phyloP scores from a whole-genome alignment of 2,329 filamentous ascomycete genomes.

The Cordyceps cateniannulata region DNA sequence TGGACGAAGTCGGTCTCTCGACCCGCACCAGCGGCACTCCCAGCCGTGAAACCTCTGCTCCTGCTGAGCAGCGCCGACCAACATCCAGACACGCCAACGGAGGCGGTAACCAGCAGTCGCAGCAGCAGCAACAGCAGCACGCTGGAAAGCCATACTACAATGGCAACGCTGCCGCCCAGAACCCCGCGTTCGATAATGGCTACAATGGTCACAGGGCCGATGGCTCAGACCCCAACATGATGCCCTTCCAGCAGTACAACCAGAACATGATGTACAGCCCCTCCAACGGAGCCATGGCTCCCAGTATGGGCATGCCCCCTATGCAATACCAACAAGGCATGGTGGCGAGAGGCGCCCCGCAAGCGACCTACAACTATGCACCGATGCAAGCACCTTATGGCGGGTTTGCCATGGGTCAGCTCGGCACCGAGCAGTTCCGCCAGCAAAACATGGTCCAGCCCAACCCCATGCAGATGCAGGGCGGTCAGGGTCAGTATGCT shows the following conservation, averaged over 20 bases:
- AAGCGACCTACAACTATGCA: constrained; percentile 52
- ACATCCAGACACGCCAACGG: constrained; percentile 47
- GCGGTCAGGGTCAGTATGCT: constrained; percentile 37
- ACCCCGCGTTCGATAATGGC: constrained; percentile 43
- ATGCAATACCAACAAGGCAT: constrained; percentile 53
- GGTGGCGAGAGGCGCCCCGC: constrained; percentile 44
- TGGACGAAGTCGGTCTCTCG: constrained; percentile 95
- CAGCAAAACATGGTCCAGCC: constrained; percentile 44
- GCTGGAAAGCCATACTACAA: constrained; percentile 47
- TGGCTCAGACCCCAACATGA: constrained; percentile 41
- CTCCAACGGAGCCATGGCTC: constrained; percentile 37
- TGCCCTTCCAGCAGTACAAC: constrained; percentile 44
- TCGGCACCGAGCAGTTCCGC: constrained; percentile 50
- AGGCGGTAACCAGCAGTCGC: constrained; percentile 31
- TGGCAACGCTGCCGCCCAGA: constrained; percentile 34
- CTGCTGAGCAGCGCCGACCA: constrained; percentile 35
- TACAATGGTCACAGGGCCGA: constrained; percentile 49
- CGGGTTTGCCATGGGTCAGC: constrained; percentile 41
- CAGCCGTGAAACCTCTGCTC: constrained; percentile 36
- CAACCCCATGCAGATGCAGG: constrained; percentile 39
- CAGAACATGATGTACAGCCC: constrained; percentile 47
- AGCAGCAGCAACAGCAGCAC: constrained; percentile 33
- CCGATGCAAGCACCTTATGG: constrained; percentile 49
- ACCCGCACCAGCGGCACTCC: constrained; percentile 44
- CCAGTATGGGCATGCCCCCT: constrained; percentile 44